Base-by-base conservation (phyloP, 1,284 basidiomycete species). In the Vanrija humicola region DNA sequence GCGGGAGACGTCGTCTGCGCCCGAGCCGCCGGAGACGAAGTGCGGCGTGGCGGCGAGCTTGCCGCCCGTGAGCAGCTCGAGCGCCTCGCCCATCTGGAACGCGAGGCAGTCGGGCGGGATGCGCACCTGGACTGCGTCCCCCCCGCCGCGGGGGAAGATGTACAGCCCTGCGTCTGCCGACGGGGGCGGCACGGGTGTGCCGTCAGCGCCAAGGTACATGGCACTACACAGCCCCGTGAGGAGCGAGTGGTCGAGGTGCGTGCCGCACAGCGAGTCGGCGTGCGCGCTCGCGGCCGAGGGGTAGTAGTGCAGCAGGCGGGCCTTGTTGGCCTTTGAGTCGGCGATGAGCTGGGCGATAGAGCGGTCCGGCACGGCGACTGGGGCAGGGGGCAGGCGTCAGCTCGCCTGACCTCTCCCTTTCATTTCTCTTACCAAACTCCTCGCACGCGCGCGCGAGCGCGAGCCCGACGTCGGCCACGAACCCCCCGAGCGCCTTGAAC, bases 51-150 rank as follows among this genome's bases (percentile, higher is more conserved):
- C 92, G 44, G 85, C 82, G 18, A 96, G 67, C 44, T 61, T 61
- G 14, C 69, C 84, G 18, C 80, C 83, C 1, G 91, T 94, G 14
- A 92, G 86, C 28, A 96, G 79, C 72, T 93, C 85, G 26, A 97
- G 82, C 15, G 92, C 89, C 77, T 96, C 90, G 8, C 92, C 92
- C 0, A 90, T 95, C 74, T 97, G 92, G 75, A 96, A 94, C 2
- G 92, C 92, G 10, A 77, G 61, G 43, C 75, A 75, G 53, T 74
- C 83, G 16, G 79, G 66, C 3, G 93, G 92, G 59, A 97, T 95
- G 1, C 83, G 79, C 14, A 93, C 89, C 70, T 90, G 92, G 16
- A 84, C 85, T 19, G 75, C 26, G 83, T 78, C 1, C 86, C 85
- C 7, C 85, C 26, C 15, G 18, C 63, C 58, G 43, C 91, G 83